Evolutionary conservation across 2,329 filamentous ascomycete species (phyloP), one percentile per base, ranked within the genome.

Genomic region (Alternaria sp.): DNA sequence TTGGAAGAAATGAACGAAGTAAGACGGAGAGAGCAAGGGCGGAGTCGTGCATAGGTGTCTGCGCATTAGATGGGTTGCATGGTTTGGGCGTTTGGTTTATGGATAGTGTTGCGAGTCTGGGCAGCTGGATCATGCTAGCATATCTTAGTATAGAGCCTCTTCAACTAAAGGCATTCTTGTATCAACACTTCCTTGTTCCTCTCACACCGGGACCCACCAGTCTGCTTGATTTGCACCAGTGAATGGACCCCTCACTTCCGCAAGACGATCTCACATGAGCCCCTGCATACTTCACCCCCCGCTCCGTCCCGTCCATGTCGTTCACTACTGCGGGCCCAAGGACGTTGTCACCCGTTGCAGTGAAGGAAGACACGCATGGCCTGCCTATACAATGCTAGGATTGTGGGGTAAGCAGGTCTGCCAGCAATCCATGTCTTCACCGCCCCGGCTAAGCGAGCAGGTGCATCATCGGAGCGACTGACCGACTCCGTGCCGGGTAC

Each of bases 1-100:
- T 68, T 84, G 42, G 79, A 84, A 37, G 89, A 91, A 76, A 90
- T 91, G 88, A 81, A 81, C 66, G 87, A 89, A 69, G 86, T 88
- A 2, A 78, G 80, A 72, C 75, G 67, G 61, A 71, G 79, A 55
- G 75, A 78, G 66, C 72, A 65, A 42, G 42, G 37, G 24, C 49
- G 46, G 23, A 54, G 37, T 33, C 58, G 21, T 24, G 51, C 44
- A 21, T 58, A 55, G 54, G 24, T n/a, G 24, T 26, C 33, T 11
- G n/a, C 24, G 26, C 4, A 26, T 29, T 37, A 36, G 46, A 26
- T 17, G 39, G 21, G 23, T 48, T 36, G 59, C 46, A 63, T 61
- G 23, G 29, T 44, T 41, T 44, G 41, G 62, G 45, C 40, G 50
- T 51, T 57, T 28, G 26, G 33, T 24, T 36, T 29, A 33, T 21